Evolutionary conservation across 257 asterid genomes (phyloP).

Genomic region (Petrea volubilis): DNA sequence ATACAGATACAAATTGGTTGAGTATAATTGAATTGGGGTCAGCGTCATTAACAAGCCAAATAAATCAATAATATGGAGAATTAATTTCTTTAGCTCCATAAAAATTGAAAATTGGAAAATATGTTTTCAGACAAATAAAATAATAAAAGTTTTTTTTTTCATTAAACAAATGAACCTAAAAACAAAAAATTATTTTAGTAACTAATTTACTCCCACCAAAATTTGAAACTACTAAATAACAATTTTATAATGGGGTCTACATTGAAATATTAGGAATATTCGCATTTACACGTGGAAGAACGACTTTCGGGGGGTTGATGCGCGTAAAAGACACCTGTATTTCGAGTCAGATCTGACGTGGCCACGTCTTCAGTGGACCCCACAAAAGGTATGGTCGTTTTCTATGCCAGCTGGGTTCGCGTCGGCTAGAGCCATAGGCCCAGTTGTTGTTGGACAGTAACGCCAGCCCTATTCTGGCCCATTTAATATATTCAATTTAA

Average conservation of each 20-base stretch:
- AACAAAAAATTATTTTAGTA: too few relatives aligned
- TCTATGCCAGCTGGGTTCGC: slow-evolving; percentile 49
- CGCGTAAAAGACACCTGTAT: slow-evolving; percentile 42
- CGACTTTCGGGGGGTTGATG: slow-evolving; percentile 18
- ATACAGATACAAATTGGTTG: too few relatives aligned
- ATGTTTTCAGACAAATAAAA: too few relatives aligned
- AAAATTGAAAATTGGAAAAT: too few relatives aligned
- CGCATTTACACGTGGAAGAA: slow-evolving; percentile 40
- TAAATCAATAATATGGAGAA: too few relatives aligned
- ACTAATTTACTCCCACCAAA: not conserved
- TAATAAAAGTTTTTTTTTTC: too few relatives aligned
- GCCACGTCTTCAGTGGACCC: slow-evolving; percentile 57
- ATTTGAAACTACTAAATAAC: not conserved
- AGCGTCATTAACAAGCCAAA: too few relatives aligned
- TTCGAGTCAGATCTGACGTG: slow-evolving; percentile 57
- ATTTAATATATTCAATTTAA: not conserved
- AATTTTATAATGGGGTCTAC: too few relatives aligned
- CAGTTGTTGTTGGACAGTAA: slow-evolving; percentile 5
- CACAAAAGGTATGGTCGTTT: slow-evolving; percentile 32
- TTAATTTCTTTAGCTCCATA: too few relatives aligned
- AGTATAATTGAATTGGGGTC: too few relatives aligned
- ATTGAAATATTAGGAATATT: too few relatives aligned
- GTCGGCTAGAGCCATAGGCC: slow-evolving; percentile 25
- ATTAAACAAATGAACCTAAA: too few relatives aligned
- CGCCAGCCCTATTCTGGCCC: not conserved